Percentiles rank a stretch among this genome's conserved stretches.
Conservation (phyloP, 139 green algal species). For the Chlorella vulgaris region DNA sequence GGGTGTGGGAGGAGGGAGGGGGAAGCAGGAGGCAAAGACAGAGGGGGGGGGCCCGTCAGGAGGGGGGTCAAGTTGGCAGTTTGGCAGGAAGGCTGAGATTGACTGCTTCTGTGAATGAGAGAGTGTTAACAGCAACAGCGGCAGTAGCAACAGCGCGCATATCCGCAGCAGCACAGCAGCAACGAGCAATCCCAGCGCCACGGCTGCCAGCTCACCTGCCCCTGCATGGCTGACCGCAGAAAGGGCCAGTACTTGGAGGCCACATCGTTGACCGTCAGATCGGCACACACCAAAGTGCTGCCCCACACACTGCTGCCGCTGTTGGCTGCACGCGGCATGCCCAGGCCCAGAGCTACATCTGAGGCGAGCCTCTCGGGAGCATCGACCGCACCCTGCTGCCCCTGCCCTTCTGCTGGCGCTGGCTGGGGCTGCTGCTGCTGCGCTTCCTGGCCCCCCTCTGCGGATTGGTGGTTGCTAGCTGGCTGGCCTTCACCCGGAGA, state of each 20-base stretch:
- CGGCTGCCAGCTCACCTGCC: not conserved
- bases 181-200: not conserved
- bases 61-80: too few species aligned
- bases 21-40: too few species aligned
- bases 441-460: not conserved
- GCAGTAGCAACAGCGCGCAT: too few species aligned
- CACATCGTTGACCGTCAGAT: slow-evolving; percentile 48
- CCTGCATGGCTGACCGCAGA: slow-evolving; percentile 17
- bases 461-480: not conserved
- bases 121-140: too few species aligned
- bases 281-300: slow-evolving; percentile 45
- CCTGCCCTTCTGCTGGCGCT: not conserved
- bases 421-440: not conserved
- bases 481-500: not conserved
- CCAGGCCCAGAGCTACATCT: not conserved
- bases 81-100: too few species aligned
- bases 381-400: too few species aligned
- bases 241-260: slow-evolving; percentile 43
- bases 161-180: not conserved
- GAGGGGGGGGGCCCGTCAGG: too few species aligned
- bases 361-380: not conserved
- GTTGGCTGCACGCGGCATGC: slow-evolving; percentile 3
- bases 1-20: not conserved
- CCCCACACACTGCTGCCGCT: slow-evolving; percentile 40
- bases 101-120: too few species aligned